Base-by-base conservation (phyloP, 164 flowering plant genomes). In the Cinnamomum chago region DNA sequence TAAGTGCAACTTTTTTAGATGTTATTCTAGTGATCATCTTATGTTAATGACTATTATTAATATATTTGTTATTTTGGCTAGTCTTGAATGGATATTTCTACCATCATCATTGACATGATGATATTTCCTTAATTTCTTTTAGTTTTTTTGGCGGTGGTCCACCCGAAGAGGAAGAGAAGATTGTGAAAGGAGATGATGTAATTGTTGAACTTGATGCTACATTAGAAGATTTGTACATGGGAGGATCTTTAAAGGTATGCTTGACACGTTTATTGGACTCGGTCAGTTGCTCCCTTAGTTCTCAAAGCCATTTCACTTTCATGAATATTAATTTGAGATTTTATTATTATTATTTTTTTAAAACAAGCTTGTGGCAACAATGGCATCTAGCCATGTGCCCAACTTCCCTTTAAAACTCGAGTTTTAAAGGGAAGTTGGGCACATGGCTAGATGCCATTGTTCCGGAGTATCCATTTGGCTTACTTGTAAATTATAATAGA, bases 171-270 rank as follows among this genome's bases (percentile, higher is more conserved):
- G 99, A 96, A 79, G 98, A 94, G 81, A 89, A 62, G 84, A 77
- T 94, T 75, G 87, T 77, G 25, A 96, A 90, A 83, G 99, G 99
- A 58, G 99, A 94, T 79, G 99, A 96, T 84, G 98, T 96, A 17
- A 84, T 94, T 82, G 90, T 96, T 70, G 99, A 94, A 12, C 79
- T 96, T 86, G 92, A 90, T 74, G 99, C 98, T 35, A 77, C 97
- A 27, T 76, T 94, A 72, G 98, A 96, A 85, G 99, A 94, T 83
- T 79, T 96, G 75, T 96, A 96, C 87, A 89, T 92, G 98, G 99
- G 99, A 70, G 98, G 99, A 50, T 70, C 97, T 50, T 73, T 94
- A 78, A 94, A 92, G 97, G 99, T 95, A 76, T 50, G 60, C 22
- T 12, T 51, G 14, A 27, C 25, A 28, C 30, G 33, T 62, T 73